These are phyloP conservation scores for Teratosphaeria zuluensis DNA, from an alignment of 2,329 filamentous ascomycete species.

Conservation along the genomic window DNA sequence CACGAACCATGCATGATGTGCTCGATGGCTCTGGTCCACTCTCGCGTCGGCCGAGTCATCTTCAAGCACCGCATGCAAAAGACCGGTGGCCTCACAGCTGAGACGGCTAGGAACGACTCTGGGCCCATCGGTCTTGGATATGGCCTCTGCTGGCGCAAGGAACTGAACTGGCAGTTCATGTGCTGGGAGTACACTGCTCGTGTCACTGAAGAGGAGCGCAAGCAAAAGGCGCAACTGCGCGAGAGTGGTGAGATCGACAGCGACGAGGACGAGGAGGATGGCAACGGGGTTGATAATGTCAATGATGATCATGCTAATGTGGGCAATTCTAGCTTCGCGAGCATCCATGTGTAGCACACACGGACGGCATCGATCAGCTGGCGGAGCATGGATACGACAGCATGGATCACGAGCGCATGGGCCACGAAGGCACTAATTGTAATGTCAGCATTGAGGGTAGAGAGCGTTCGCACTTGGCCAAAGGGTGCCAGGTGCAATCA, in stretches of 20 bases:
- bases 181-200: conserved; percentile 55
- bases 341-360: conserved; percentile 28
- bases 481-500: neutral
- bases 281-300: neutral
- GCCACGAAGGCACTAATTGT: neutral
- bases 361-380: conserved; percentile 20
- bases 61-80: conserved; percentile 70
- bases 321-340: conserved; percentile 24
- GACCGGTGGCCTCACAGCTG: conserved; percentile 75
- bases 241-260: neutral
- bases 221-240: neutral
- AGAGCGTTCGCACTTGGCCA: neutral
- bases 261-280: conserved; percentile 1
- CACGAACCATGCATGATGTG: conserved; percentile 97
- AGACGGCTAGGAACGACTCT: conserved; percentile 36
- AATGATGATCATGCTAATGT: conserved; percentile 19
- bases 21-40: conserved; percentile 91
- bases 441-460: neutral
- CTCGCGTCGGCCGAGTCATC: conserved; percentile 76
- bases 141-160: conserved; percentile 57
- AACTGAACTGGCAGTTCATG: conserved; percentile 78
- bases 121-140: conserved; percentile 38
- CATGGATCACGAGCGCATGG: conserved; percentile 19
- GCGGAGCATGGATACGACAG: conserved; percentile 10
- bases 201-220: conserved; percentile 3